Evolutionary conservation across 2,329 filamentous ascomycete genomes (phyloP).

Genomic region (Pseudodiploospora longispora): DNA sequence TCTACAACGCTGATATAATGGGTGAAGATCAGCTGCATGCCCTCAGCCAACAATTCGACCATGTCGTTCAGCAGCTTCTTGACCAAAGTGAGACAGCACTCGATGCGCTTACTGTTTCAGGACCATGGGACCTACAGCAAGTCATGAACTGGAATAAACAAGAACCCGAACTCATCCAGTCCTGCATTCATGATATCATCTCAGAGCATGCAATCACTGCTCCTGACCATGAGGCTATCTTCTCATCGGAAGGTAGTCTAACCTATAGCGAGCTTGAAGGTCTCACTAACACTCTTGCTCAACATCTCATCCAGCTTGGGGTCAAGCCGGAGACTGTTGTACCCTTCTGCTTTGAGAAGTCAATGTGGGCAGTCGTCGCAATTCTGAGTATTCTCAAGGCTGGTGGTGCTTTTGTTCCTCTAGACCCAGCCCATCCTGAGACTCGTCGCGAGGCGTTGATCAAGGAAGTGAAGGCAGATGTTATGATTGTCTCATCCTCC

Average conservation of each 20-base stretch:
- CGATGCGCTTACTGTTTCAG: neutral
- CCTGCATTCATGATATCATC: constrained; percentile 1
- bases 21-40: neutral
- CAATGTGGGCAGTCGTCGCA: constrained; percentile 11
- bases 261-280: constrained; percentile 1
- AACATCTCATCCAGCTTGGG: constrained; percentile 10
- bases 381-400: constrained; percentile 19
- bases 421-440: constrained; percentile 15
- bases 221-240: constrained; percentile 5
- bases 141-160: neutral
- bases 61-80: constrained; percentile 2
- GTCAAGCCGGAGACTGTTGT: constrained; percentile 16
- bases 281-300: neutral
- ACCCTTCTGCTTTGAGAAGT: constrained; percentile 12
- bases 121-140: constrained; percentile 2
- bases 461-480: constrained; percentile 4
- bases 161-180: neutral
- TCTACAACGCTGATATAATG: neutral
- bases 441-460: constrained; percentile 2
- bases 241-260: constrained; percentile 1
- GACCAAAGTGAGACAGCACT: neutral
- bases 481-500: constrained; percentile 6
- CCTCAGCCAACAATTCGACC: constrained; percentile 2
- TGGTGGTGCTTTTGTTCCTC: constrained; percentile 17
- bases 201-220: neutral